Evolutionary conservation across 352 stramenopile species (phyloP), one percentile per base, ranked within the genome.

Genomic region (Globisporangium paddicum): DNA sequence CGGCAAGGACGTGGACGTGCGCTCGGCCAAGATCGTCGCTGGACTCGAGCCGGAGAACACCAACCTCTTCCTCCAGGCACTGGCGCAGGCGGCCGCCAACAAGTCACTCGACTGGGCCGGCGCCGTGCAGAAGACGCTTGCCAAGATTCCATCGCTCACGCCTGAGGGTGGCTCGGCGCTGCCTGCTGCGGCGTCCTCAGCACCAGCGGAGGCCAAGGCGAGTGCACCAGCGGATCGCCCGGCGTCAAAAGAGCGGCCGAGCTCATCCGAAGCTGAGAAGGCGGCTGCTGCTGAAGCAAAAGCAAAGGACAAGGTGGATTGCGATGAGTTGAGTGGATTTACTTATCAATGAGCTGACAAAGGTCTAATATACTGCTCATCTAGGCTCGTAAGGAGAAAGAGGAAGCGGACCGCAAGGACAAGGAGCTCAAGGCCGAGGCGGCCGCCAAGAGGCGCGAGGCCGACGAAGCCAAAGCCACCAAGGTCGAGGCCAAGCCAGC

Each of bases 11-110:
- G 54, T 95, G 21, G 84, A 93, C 67, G 82, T 87, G 55, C 82
- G 82, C 51, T 86, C 84, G 3, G 71, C 77, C 58, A 95, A 96
- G 75, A 89, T 96, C 67, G 84, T 96, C 52, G 86, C 84, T 1
- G 87, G 87, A 0, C 71, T 91, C 28, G 87, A 96, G 57, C 62
- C 85, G 2, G 82, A 95, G 62, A 91, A 90, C 68, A 96, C 87
- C 25, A 95, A 95, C 56, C 11, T 89, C 10, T 75, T 95, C 40
- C 66, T 96, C 14, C 82, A 89, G 54, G 73, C 73, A 7, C 68
- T 96, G 28, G 87, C 79, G 3, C 66, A 71, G 25, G 80, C 70
- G 0, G 81, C 83, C 18, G 72, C 72, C 35, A 77, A 92, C 62
- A 47, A 69, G 21, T 78, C 77, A 23, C 68, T 90, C 11, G 79